Conservation (phyloP, 23 red algal genomes). For the Cyanidium caldarium region DNA sequence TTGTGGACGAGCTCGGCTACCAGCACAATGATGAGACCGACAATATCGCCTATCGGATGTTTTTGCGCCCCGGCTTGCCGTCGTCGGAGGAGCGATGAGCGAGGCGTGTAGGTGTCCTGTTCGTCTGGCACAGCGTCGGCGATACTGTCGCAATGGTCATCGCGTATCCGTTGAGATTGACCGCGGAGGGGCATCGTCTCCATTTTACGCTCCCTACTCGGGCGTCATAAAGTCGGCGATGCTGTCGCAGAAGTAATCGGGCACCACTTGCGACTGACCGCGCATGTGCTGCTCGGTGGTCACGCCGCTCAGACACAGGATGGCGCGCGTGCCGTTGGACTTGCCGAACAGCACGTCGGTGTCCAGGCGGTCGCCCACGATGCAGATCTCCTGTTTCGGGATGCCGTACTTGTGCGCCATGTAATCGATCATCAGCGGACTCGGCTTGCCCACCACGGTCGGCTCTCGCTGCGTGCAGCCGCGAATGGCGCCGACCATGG, state of each 20-base stretch:
- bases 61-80: neutral
- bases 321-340: slow-evolving; percentile 64
- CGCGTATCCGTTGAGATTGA: too few species aligned
- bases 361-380: slow-evolving; percentile 97
- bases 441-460: slow-evolving; percentile 94
- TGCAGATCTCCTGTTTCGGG: slow-evolving; percentile 62
- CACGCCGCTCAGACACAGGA: slow-evolving; percentile 70
- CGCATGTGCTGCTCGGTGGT: slow-evolving; percentile 62
- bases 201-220: too few species aligned
- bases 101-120: too few species aligned
- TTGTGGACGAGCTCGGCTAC: slow-evolving; percentile 37
- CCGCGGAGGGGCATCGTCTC: too few species aligned
- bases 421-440: slow-evolving; percentile 88
- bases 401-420: slow-evolving; percentile 70
- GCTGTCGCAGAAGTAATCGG: slow-evolving; percentile 63
- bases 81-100: too few species aligned
- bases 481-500: slow-evolving; percentile 97
- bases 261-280: slow-evolving; percentile 28
- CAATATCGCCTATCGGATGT: slow-evolving; percentile 17
- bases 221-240: slow-evolving; percentile 67
- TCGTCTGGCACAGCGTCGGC: too few species aligned
- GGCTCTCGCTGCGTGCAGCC: slow-evolving; percentile 89
- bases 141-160: too few species aligned
- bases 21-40: slow-evolving; percentile 6
- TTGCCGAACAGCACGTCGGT: slow-evolving; percentile 97